Evolutionary conservation across 345 rosid genomes (phyloP).

Genomic region (Lumnitzera littorea): DNA sequence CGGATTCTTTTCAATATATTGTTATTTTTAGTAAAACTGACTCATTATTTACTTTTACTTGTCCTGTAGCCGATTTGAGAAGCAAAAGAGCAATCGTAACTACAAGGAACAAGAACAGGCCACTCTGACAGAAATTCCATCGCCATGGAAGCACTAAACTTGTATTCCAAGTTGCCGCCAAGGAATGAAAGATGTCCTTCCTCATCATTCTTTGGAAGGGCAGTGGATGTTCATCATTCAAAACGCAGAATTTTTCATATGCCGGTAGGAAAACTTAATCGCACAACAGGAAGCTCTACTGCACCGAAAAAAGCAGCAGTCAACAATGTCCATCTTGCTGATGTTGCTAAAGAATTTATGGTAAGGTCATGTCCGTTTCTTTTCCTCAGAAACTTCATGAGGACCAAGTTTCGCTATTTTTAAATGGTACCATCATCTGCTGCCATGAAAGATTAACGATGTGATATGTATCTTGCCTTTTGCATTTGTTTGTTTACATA

Average conservation of each 20-base stretch:
- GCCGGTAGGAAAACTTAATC: constrained; percentile 17
- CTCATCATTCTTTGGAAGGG: constrained; percentile 28
- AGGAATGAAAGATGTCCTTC: constrained; percentile 16
- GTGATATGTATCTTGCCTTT: too few relatives aligned
- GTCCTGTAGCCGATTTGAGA: too few relatives aligned
- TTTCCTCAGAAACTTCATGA: neutral
- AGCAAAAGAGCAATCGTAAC: too few relatives aligned
- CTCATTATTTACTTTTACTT: too few relatives aligned
- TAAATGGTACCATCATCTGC: too few relatives aligned
- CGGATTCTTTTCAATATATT: too few relatives aligned
- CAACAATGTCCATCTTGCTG: constrained; percentile 36
- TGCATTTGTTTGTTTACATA: too few relatives aligned
- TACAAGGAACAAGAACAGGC: too few relatives aligned
- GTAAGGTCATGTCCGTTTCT: constrained; percentile 18
- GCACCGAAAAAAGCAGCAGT: constrained; percentile 1
- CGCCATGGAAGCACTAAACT: constrained; percentile 13
- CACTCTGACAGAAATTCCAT: too few relatives aligned
- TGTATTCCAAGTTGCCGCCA: constrained; percentile 19
- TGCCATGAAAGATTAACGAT: too few relatives aligned
- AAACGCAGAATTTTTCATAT: constrained; percentile 13
- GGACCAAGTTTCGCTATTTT: neutral
- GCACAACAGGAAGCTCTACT: neutral
- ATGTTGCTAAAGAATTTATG: constrained; percentile 44
- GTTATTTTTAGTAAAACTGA: too few relatives aligned
- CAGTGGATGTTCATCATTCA: constrained; percentile 10